Base-by-base conservation (phyloP, 179 eudicot genomes). In the Drosera spatulata region DNA sequence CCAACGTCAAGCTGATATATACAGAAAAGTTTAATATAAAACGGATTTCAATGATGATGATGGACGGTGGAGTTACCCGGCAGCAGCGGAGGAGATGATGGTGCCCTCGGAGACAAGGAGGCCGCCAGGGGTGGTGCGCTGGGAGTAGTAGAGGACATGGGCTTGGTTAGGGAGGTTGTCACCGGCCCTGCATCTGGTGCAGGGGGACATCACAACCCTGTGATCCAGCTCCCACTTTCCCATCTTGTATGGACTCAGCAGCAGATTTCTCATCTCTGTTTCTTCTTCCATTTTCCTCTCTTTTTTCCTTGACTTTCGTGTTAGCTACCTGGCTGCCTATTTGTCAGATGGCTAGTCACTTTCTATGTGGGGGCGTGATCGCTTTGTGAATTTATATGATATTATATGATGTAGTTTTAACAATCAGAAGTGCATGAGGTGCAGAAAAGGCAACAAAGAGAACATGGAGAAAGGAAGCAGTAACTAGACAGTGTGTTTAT, bases 181-280 rank as follows among this genome's bases (percentile, higher is more conserved):
- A 50, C 81, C 53, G 2, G 97, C 95, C 53, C 97, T 64, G 70
- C 86, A 76, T 59, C 96, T 76, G 0, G 97, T 90, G 95, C 87
- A 79, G 1, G 97, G 97, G 3, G 96, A 93, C 56, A 90, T 63
- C 40, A 87, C 96, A 60, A 90, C 79, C 73, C 97, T 90, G 77
- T 45, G 48, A 5, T 45, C 9, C 48, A 45, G 48, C 48, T 45
- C 48, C 5, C 5, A 45, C 9, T 9, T 45, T 45, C 48, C 48
- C 48, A 45, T 45, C 48, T 45, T 45, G 48, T 45, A 45, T 45
- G 48, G 48, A 45, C 6, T 45, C 5, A 45, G 9, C 48, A 45
- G 48, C n/a, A n/a, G n/a, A n/a, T n/a, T n/a, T n/a, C n/a, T n/a
- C n/a, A n/a, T n/a, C n/a, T n/a, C n/a, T n/a, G n/a, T n/a, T n/a